Base-by-base conservation (phyloP, 371 early-diverging fungal species). In the Apophysomyces sp. region DNA sequence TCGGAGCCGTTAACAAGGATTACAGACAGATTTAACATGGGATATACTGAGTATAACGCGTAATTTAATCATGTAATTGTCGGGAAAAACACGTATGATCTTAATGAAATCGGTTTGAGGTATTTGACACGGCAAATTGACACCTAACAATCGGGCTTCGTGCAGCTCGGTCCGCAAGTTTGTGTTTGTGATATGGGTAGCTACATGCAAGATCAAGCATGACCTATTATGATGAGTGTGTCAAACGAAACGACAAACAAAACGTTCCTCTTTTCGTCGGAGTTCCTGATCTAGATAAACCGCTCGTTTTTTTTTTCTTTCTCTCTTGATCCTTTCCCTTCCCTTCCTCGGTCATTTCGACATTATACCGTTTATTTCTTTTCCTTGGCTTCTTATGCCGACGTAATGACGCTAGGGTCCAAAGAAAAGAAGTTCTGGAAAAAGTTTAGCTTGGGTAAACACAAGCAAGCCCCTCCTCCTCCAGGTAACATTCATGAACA, bases 381-480 rank as follows among this genome's bases (percentile, higher is more conserved):
- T 44, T 44, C 49, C 21, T 44, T 44, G 49, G 49, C 49, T 44
- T 44, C 49, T 44, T 44, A 44, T 44, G 49, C 49, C 49, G n/a
- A 44, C 49, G 49, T 44, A 44, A 44, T 44, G 49, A 44, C 49
- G n/a, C 9, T 44, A 44, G 49, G 49, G 49, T 44, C 49, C 26
- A 44, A 44, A 44, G 49, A 44, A 44, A 44, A 44, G 49, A 44
- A 44, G 49, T 44, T 44, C 49, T 44, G 49, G 49, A 44, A 44
- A 44, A 44, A 44, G 49, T 44, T 44, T 21, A 44, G 49, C 49
- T 44, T 44, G 49, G 49, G 49, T 21, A 44, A 44, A 44, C 49
- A 44, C 24, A 44, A 44, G 24, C 49, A 16, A 21, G 21, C 49
- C 0, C 49, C 49, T 21, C 18, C 21, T 44, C 49, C 21, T 44